Base-by-base conservation (phyloP, 768 basidiomycete genomes). In the Daedaleopsis sinensis region DNA sequence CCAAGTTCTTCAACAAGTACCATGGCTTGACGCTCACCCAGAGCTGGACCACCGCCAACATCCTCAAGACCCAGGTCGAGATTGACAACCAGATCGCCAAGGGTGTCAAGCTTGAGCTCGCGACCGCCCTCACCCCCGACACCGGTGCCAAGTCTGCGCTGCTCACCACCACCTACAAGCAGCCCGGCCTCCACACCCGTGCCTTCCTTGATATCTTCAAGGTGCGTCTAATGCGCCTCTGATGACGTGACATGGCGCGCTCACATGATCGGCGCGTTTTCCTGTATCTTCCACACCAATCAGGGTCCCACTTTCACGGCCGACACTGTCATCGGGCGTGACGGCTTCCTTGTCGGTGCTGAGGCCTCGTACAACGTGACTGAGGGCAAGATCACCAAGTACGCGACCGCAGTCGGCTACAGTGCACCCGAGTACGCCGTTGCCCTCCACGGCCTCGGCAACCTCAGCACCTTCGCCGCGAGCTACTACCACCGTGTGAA, bases 401-500 rank as follows among this genome's bases (percentile, higher is more conserved):
- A 97, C 79, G 90, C 94, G 57, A 84, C 91, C 68, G 96, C 95
- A 55, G 74, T 93, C 68, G 97, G 96, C 70, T 98, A 90, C 87
- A 94, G 92, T 72, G 96, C 96, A 44, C 93, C 96, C 37, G 93
- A 98, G 74, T 96, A 96, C 76, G 90, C 95, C 63, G 86, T 98
- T 75, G 94, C 96, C 72, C 67, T 98, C 61, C 96, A 98, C 78
- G 94, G 90, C 67, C 86, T 98, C 73, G 90, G 92, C 82, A 98
- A 97, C 85, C 78, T 97, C 76, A 90, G 88, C 74, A 89, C 88
- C 70, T 98, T 95, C 82, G 83, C 90, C 55, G 97, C 96, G 61
- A 93, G 90, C 76, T 99, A 98, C 86, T 98, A 98, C 84, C 97
- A 99, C 86, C 90, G 91, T 63, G 94, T 97, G 74, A 90, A 82